Base-by-base conservation (phyloP, 2,329 filamentous ascomycete genomes). In the Beauveria caledonica region DNA sequence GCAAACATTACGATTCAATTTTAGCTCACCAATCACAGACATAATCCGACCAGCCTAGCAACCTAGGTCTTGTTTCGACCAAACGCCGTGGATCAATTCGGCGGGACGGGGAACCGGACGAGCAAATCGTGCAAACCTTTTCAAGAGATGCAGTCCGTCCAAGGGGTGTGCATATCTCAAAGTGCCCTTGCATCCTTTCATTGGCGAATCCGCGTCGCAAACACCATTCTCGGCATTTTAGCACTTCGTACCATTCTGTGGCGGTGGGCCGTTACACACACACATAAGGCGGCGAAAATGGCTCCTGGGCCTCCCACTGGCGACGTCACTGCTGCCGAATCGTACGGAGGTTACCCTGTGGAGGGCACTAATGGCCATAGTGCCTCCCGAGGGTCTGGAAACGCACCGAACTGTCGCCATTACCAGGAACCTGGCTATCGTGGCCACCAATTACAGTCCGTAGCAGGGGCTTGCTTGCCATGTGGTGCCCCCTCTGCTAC, bases 321-420 rank as follows among this genome's bases (percentile, higher is more conserved):
- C 66, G 63, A 63, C 58, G 63, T 60, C 60, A 61, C 62, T 62
- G 65, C 61, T 65, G 62, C 62, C 60, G 66, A 64, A 69, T 70
- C 61, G 62, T 62, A 46, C 40, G 13, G 55, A 33, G 42, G 44
- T 45, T 48, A 21, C 50, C 50, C 25, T 23, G 58, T 60, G 58
- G 58, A 60, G 42, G 42, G 21, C 40, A 53, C 49, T 53, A 60
- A 48, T 40, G 58, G 10, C n/a, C 58, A 49, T 65, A 66, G 64
- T 65, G 66, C 66, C 68, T 72, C 66, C 68, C 70, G 70, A 68
- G 66, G 68, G 64, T 70, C 69, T 72, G 70, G 70, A 66, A 71
- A 68, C 63, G 63, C 63, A 66, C 67, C 65, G 58, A 67, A 65
- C 62, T 62, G 62, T 68, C 64, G 63, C 62, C 65, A 62, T 65